These are phyloP conservation scores for Stenogyne calaminthoides DNA, from an alignment of 305 asterid species.

Conservation along the genomic window DNA sequence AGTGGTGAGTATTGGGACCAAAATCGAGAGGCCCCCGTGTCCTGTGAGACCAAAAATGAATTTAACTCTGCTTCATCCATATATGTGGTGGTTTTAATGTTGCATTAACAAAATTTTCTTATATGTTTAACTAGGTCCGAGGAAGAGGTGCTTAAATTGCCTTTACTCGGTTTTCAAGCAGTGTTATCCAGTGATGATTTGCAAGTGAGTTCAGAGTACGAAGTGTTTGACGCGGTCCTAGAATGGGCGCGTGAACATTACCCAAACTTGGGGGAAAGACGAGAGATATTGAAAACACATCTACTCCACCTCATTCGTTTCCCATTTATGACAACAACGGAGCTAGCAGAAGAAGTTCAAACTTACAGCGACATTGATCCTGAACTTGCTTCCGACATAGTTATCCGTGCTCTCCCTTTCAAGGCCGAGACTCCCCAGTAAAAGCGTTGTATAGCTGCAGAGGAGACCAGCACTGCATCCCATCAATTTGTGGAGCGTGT, in stretches of 20 bases:
- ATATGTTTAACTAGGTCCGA: not conserved
- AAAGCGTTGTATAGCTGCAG: not conserved
- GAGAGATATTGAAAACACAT: not conserved
- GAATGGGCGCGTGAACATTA: not conserved
- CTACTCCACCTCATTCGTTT: not conserved
- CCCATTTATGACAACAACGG: not conserved
- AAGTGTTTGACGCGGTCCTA: not conserved
- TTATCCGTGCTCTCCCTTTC: not conserved
- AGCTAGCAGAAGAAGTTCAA: not conserved
- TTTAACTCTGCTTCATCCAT: no score
- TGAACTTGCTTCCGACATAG: not conserved
- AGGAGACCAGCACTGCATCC: not conserved
- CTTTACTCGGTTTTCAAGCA: not conserved
- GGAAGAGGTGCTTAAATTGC: not conserved
- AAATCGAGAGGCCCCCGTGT: no score
- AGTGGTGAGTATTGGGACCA: no score
- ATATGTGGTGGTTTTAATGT: not conserved
- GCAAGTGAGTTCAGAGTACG: not conserved
- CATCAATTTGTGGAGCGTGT: not conserved
- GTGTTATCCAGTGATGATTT: not conserved
- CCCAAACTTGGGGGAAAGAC: not conserved
- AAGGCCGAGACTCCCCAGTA: not conserved
- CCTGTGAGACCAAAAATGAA: no score
- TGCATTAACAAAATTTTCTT: not conserved
- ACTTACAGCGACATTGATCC: not conserved